A percentile compares a stretch with the other conserved stretches of the same genome.
Evolutionary conservation across 371 early-diverging fungal genomes (phyloP).

Genomic region (Nematocida ausubeli): DNA sequence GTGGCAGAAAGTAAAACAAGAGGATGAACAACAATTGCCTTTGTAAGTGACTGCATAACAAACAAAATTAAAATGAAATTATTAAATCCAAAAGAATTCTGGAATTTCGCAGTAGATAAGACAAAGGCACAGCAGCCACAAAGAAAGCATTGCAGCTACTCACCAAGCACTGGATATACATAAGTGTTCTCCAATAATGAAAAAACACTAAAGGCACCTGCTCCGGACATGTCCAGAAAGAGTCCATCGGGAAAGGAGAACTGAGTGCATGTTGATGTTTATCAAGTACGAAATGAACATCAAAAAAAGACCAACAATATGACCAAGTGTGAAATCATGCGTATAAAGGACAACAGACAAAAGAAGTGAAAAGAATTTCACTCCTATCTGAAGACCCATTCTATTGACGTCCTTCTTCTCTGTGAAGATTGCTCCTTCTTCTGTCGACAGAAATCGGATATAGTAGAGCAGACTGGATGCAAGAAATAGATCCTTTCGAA

Average conservation of each 20-base stretch:
- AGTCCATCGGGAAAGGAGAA: conserved; percentile 48
- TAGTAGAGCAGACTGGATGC: neutral
- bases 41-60: conserved; percentile 13
- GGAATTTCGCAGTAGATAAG: neutral
- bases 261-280: conserved; percentile 18
- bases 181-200: neutral
- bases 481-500: conserved; percentile 19
- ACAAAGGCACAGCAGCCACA: neutral
- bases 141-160: neutral
- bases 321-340: conserved; percentile 39
- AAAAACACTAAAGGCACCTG: neutral
- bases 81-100: neutral
- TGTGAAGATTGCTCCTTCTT: neutral
- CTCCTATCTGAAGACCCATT: conserved; percentile 36
- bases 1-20: conserved; percentile 92
- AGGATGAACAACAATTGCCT: conserved; percentile 83
- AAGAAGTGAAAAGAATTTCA: conserved; percentile 40
- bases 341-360: conserved; percentile 27
- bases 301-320: conserved; percentile 12
- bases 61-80: conserved; percentile 52
- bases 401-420: neutral
- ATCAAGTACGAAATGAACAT: conserved; percentile 38
- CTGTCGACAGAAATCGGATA: neutral
- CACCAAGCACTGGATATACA: neutral
- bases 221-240: neutral